A percentile compares a stretch with the other conserved stretches of the same genome.
These are phyloP conservation scores for Sporisorium exsertum DNA, from an alignment of 1,284 basidiomycete genomes.

Conservation along the genomic window DNA sequence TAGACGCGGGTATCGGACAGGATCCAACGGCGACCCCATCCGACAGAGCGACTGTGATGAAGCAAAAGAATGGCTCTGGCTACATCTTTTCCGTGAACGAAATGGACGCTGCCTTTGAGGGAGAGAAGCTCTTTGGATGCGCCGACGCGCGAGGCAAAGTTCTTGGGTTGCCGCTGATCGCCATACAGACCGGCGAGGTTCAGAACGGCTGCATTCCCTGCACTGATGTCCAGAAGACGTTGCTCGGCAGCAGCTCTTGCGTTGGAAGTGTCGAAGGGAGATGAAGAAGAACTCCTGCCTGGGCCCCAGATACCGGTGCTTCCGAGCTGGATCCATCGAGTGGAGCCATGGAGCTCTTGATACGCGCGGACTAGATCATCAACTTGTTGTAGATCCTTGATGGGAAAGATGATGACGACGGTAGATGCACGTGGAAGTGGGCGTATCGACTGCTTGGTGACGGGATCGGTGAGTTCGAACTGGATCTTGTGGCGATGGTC, in stretches of 20 bases:
- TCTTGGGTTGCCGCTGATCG: constrained; percentile 42
- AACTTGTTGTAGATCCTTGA: constrained; percentile 48
- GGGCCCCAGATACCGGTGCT: constrained; percentile 59
- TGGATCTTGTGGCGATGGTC: constrained; percentile 52
- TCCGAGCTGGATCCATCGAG: constrained; percentile 61
- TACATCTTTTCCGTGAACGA: constrained; percentile 60
- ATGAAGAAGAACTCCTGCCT: constrained; percentile 32
- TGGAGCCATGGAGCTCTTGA: constrained; percentile 29
- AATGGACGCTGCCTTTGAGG: constrained; percentile 54
- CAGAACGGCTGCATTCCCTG: constrained; percentile 38
- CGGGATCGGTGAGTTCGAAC: constrained; percentile 66
- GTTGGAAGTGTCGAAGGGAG: constrained; percentile 42
- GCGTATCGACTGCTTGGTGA: constrained; percentile 70
- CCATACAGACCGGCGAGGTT: constrained; percentile 62
- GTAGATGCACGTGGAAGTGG: constrained; percentile 74
- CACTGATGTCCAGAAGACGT: constrained; percentile 38
- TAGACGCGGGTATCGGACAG: constrained; percentile 51
- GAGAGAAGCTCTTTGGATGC: constrained; percentile 47
- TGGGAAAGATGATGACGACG: constrained; percentile 75
- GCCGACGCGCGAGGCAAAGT: constrained; percentile 52
- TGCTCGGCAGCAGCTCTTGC: constrained; percentile 43
- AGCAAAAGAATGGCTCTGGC: constrained; percentile 54
- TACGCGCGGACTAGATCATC: constrained; percentile 52
- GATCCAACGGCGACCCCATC: constrained; percentile 58
- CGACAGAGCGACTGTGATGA: constrained; percentile 23